Percentiles rank a stretch among this genome's conserved stretches.
Evolutionary conservation across 1,139 yeast species (phyloP).

Genomic region (Pichia sp.): DNA sequence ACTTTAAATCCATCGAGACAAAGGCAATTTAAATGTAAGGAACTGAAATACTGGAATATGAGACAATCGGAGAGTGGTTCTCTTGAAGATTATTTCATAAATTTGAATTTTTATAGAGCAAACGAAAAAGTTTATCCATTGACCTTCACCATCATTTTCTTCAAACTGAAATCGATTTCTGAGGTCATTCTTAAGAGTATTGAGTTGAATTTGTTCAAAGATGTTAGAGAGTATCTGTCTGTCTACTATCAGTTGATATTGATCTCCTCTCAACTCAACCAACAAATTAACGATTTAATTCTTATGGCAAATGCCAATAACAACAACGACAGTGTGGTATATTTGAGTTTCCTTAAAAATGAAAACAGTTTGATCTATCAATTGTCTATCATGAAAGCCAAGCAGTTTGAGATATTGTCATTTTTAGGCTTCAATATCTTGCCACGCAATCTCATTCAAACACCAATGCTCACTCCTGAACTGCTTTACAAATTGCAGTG

Average conservation of each 20-base stretch:
- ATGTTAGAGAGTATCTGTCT: constrained; percentile 51
- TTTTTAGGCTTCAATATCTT: constrained; percentile 22
- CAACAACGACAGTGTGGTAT: neutral
- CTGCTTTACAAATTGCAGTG: constrained; percentile 60
- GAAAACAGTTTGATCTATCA: constrained; percentile 9
- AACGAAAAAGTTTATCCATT: constrained; percentile 12
- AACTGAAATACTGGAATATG: constrained; percentile 66
- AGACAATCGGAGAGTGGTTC: constrained; percentile 42
- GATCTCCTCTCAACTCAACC: constrained; percentile 53
- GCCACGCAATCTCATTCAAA: constrained; percentile 22
- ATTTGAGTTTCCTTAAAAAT: constrained; percentile 8
- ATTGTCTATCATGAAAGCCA: constrained; percentile 11
- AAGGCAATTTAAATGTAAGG: constrained; percentile 63
- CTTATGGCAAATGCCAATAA: neutral
- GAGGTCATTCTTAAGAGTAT: constrained; percentile 72
- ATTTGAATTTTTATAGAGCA: constrained; percentile 5
- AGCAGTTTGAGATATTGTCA: constrained; percentile 10
- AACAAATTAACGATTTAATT: constrained; percentile 44
- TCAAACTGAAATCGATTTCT: constrained; percentile 63
- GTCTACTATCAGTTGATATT: constrained; percentile 47
- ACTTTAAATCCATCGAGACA: constrained; percentile 66
- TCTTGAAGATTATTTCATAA: constrained; percentile 15
- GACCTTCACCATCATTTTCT: constrained; percentile 12
- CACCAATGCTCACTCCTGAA: constrained; percentile 35
- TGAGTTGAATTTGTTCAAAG: constrained; percentile 67